Evolutionary conservation across 1,284 basidiomycete species (phyloP), one percentile per base, ranked within the genome.

Genomic region (Fomitopsis schrenkii): DNA sequence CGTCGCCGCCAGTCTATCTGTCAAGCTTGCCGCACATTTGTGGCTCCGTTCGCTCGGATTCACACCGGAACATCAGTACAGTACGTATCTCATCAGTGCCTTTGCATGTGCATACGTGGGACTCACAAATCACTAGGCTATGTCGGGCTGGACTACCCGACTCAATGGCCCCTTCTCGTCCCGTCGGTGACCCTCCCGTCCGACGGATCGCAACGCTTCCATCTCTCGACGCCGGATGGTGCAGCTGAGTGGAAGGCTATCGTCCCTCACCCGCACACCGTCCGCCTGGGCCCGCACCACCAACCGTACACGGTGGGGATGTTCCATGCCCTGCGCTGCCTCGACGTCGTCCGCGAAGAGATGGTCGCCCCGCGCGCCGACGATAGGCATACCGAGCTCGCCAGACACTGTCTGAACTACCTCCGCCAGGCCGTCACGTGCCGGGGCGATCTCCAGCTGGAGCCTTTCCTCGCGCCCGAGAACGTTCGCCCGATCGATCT

Each of bases 321-420:
- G 65, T 59, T 68, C 55, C 67, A 68, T 62, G 65, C 66, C 33
- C 62, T 68, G 26, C 63, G 65, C 59, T 68, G 67, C 57, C 65
- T 68, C 26, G 63, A 67, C 63, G 56, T 67, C 61, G 56, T 67
- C 56, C 66, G 66, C 55, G 63, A 64, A 33, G 62, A 64, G n/a
- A 19, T 54, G 61, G 64, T 67, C 44, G 57, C 63, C 50, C 62
- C 62, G 44, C 59, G 66, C 14, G 67, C 50, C 50, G 44, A 44
- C 2, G 57, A 58, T 41, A 61, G 62, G 53, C 28, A 55, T 30
- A 62, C 64, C 52, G 64, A 62, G 54, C 66, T 63, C 26, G 60
- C 63, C 35, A 60, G 61, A 30, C 68, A 69, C 59, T 69, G 68
- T 63, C 61, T 68, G 64, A 67, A 67, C 58, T 69, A 69, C 59